phyloP scores from a whole-genome alignment of 129 eudicot species.

The Chrysanthemum lavandulifolium region DNA sequence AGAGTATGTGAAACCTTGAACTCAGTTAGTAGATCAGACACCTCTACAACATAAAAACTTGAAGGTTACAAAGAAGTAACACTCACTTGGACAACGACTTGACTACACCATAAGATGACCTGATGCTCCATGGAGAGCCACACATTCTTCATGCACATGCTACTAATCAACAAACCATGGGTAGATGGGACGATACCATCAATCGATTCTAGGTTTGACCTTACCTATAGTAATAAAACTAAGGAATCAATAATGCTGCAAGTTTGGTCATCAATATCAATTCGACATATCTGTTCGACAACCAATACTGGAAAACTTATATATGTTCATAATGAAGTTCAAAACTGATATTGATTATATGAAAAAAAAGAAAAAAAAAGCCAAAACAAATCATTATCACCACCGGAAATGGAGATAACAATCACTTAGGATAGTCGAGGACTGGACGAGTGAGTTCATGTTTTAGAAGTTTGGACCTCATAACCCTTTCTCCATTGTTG shows the following conservation, averaged over 20 bases:
- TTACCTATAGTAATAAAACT: constrained; percentile 53
- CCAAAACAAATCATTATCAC: too few species aligned
- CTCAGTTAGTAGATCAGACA: constrained; percentile 33
- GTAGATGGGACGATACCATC: constrained; percentile 90
- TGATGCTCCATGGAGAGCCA: constrained; percentile 99
- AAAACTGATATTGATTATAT: too few species aligned
- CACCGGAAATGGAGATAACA: too few species aligned
- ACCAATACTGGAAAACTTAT: too few species aligned
- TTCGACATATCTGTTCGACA: too few species aligned
- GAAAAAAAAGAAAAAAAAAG: too few species aligned
- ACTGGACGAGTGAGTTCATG: too few species aligned
- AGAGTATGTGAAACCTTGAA: constrained; percentile 83
- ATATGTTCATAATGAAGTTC: too few species aligned
- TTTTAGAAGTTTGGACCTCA: too few species aligned
- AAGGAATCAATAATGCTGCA: constrained; percentile 6
- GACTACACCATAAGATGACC: constrained; percentile 97
- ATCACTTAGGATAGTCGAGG: too few species aligned
- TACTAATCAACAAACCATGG: constrained; percentile 88
- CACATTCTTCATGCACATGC: constrained; percentile 78
- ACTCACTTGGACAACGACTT: constrained; percentile 82
- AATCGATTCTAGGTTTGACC: constrained; percentile 83
- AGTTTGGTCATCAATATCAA: background rate
- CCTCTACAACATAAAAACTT: constrained; percentile 12
- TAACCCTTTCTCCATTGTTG: too few species aligned
- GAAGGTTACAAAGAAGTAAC: background rate